Evolutionary conservation across 2,329 filamentous ascomycete genomes (phyloP).

Genomic region (Dactylonectria macrodidyma): DNA sequence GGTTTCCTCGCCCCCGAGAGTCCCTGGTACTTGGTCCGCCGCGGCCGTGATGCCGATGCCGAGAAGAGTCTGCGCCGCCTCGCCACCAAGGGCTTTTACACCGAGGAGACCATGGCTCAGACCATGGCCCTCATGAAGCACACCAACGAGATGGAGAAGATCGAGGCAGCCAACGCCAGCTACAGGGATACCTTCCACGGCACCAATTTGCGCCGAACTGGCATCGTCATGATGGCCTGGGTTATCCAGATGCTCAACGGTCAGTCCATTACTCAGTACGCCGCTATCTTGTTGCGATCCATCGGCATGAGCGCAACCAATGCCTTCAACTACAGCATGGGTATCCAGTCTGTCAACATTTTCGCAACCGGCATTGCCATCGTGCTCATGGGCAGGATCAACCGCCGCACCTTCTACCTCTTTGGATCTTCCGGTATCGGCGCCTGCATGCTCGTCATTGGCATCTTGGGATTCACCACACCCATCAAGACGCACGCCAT

Average conservation of each 20-base stretch:
- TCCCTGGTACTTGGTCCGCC: constrained; percentile 65
- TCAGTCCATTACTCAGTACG: constrained; percentile 68
- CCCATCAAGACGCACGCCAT: constrained; percentile 42
- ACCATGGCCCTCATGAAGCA: constrained; percentile 59
- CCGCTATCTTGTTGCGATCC: constrained; percentile 66
- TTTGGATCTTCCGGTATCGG: constrained; percentile 58
- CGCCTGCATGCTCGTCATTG: constrained; percentile 58
- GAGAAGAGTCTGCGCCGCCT: constrained; percentile 57
- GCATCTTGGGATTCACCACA: constrained; percentile 55
- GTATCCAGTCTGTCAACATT: constrained; percentile 63
- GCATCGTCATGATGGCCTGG: constrained; percentile 55
- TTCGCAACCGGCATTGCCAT: constrained; percentile 59
- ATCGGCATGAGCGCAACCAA: constrained; percentile 61
- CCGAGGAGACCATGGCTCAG: constrained; percentile 56
- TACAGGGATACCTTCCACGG: constrained; percentile 65
- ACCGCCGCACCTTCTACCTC: constrained; percentile 58
- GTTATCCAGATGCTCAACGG: constrained; percentile 53
- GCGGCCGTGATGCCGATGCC: constrained; percentile 55
- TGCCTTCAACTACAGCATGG: constrained; percentile 64
- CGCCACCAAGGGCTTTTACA: constrained; percentile 52
- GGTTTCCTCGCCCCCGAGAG: constrained; percentile 62
- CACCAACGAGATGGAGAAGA: constrained; percentile 58
- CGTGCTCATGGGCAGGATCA: constrained; percentile 53
- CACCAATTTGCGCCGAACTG: constrained; percentile 56
- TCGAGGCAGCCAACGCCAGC: constrained; percentile 61